These are phyloP conservation scores for Rosellinia necatrix DNA, from an alignment of 2,329 filamentous ascomycete species.

Conservation along the genomic window DNA sequence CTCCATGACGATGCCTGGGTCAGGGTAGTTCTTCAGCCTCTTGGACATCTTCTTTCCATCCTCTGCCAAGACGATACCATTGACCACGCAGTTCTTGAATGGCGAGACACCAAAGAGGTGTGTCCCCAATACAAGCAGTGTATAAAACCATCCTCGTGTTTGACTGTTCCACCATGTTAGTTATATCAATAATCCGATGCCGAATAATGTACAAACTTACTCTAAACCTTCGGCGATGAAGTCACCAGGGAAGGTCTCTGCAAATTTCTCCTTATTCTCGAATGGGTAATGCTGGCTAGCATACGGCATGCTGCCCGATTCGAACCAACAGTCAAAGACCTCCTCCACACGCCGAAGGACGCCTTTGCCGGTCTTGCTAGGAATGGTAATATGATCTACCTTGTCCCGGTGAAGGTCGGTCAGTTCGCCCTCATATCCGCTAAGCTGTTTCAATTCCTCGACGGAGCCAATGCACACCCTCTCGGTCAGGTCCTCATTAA, in stretches of 20 bases:
- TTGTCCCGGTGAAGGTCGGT: conserved; percentile 90
- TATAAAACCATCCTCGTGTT: conserved; percentile 96
- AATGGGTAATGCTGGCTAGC: conserved; percentile 91
- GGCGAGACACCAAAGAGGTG: conserved; percentile 84
- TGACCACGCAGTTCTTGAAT: conserved; percentile 96
- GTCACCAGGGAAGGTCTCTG: conserved; percentile 83
- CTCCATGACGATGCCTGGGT: conserved; percentile 80
- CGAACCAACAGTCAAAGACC: conserved; percentile 97
- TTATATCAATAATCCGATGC: background rate
- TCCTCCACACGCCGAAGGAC: conserved; percentile 80
- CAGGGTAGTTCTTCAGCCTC: conserved; percentile 93
- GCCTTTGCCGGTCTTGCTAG: conserved; percentile 85
- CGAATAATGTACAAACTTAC: conserved; percentile 52
- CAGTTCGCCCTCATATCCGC: conserved; percentile 82
- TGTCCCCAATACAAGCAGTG: conserved; percentile 82
- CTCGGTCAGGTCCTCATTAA: conserved; percentile 86
- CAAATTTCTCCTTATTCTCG: conserved; percentile 80
- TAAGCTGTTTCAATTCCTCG: conserved; percentile 80
- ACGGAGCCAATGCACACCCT: conserved; percentile 85
- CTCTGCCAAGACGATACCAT: conserved; percentile 90
- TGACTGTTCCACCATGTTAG: conserved; percentile 50
- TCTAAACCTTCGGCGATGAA: conserved; percentile 94
- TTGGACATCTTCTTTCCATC: conserved; percentile 99
- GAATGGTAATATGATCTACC: conserved; percentile 92
- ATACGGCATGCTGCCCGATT: conserved; percentile 95